Base-by-base conservation (phyloP, 2,329 filamentous ascomycete species). In the Ascochyta rabiei region DNA sequence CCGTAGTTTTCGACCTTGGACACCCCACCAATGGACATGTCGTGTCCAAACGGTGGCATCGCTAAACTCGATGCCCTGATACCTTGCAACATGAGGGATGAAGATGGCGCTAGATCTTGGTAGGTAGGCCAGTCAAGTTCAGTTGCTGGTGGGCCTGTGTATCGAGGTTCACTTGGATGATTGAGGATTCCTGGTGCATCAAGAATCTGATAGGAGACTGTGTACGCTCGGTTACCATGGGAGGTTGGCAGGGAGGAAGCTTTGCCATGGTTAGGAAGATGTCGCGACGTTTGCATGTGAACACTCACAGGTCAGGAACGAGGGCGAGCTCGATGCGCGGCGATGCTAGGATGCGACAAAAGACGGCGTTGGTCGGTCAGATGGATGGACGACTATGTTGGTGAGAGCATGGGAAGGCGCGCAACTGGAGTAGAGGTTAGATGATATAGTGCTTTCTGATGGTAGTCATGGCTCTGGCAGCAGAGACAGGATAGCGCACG, bases 11-110 rank as follows among this genome's bases (percentile, higher is more conserved):
- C 69, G 60, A 72, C 62, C 63, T 73, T 74, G 33, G 67, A 66
- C n/a, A 64, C 60, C 40, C 70, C 69, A 31, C 61, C 56, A 33
- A 69, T 54, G 50, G 71, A 70, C 66, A 72, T 48, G 43, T 70
- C 61, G 47, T 72, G 70, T 59, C 69, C 71, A 61, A 71, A 74
- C 44, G 70, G 62, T 61, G 71, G 67, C 71, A 74, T 71, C 62
- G 67, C 70, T 60, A 73, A 50, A 49, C 65, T 68, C 59, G 72
- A 67, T 59, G 70, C 63, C 50, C 70, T 59, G 34, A 72, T 68
- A 50, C 69, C 68, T 62, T 73, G 71, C 69, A 73, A 73, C 71
- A 73, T 74, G 69, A 53, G 67, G 70, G 67, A 61, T 43, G 33
- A 6, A 19, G 28, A 21, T 38, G 33, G 4, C 6, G 21, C n/a